These are phyloP conservation scores for Coriaria nepalensis DNA, from an alignment of 306 rosid species.

Conservation along the genomic window DNA sequence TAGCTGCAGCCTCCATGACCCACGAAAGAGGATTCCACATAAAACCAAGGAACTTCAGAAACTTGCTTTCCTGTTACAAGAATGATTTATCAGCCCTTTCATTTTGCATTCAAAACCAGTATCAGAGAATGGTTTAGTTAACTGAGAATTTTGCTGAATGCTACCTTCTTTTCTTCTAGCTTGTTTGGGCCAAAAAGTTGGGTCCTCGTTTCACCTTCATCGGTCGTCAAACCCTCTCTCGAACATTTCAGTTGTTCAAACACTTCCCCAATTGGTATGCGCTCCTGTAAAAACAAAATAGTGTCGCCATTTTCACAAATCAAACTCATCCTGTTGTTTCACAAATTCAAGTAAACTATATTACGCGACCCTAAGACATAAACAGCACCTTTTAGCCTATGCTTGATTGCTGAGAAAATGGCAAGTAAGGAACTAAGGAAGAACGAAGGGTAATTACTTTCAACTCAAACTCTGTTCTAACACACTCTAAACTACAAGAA, in stretches of 20 bases:
- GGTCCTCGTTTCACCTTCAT: conserved; percentile 60
- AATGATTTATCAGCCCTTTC: not conserved
- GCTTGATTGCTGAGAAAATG: no score
- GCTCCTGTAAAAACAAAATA: conserved; percentile 41
- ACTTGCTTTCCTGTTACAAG: conserved; percentile 50
- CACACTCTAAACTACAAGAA: no score
- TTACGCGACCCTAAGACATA: no score
- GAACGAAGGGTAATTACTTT: no score
- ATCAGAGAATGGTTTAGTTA: not conserved
- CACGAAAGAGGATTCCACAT: conserved; percentile 98
- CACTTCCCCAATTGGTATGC: conserved; percentile 70
- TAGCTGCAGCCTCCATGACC: conserved; percentile 90
- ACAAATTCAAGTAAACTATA: no score
- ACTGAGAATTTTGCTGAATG: not conserved
- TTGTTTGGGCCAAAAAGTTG: conserved; percentile 73
- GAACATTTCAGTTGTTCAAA: conserved; percentile 65
- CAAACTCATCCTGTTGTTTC: no score
- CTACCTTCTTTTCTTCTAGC: conserved; percentile 73
- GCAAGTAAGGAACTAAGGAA: no score
- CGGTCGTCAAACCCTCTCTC: conserved; percentile 53
- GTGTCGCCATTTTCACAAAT: no score
- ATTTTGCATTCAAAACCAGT: not conserved
- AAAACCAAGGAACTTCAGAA: conserved; percentile 73
- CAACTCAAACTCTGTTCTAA: no score
- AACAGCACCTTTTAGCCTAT: no score